A percentile compares a stretch with the other conserved stretches of the same genome.
Evolutionary conservation across 805 yeast genomes (phyloP).

Genomic region (Teunomyces atbi): DNA sequence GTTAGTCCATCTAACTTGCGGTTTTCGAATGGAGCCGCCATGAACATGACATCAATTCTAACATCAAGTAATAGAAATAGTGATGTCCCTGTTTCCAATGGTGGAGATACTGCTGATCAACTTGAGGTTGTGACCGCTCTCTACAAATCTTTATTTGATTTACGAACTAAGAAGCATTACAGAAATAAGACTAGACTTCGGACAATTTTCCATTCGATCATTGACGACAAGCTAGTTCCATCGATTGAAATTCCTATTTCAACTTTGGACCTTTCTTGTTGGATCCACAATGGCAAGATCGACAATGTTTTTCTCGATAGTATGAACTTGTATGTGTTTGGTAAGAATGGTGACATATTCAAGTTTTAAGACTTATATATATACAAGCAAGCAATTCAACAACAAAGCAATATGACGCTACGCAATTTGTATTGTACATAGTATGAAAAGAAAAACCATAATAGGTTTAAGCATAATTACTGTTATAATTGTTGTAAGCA

Average conservation of each 20-base stretch:
- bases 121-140: constrained; percentile 28
- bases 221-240: constrained; percentile 37
- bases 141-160: constrained; percentile 34
- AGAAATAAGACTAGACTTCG: constrained; percentile 11
- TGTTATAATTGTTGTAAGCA: constrained; percentile 13
- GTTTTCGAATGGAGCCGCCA: constrained; percentile 10
- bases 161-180: constrained; percentile 35
- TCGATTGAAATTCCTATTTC: constrained; percentile 37
- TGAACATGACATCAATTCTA: constrained; percentile 25
- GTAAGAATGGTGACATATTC: constrained; percentile 41
- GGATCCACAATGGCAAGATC: constrained; percentile 35
- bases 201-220: constrained; percentile 35
- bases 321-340: constrained; percentile 35
- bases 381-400: background rate
- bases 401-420: background rate
- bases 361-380: constrained; percentile 3
- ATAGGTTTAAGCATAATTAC: background rate
- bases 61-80: constrained; percentile 1
- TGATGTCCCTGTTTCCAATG: background rate
- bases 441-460: background rate
- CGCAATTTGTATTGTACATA: constrained; percentile 2
- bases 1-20: constrained; percentile 1
- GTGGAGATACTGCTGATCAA: constrained; percentile 11
- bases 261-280: constrained; percentile 30
- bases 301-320: constrained; percentile 30